Percentiles rank a stretch among this genome's conserved stretches.
Evolutionary conservation across 768 basidiomycete species (phyloP).

Genomic region (Lactarius indigo): DNA sequence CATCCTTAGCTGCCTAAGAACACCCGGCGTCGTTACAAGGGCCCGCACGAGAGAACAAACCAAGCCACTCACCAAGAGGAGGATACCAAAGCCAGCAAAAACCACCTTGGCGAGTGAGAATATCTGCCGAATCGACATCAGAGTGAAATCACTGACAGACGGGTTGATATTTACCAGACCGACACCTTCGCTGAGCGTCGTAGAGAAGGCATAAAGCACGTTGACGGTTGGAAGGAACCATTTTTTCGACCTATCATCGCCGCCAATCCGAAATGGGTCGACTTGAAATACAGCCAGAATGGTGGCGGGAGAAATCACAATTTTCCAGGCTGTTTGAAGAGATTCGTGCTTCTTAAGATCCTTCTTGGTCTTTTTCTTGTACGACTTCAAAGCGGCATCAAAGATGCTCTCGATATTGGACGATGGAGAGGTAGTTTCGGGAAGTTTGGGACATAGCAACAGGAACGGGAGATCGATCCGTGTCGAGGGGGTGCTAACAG

Average conservation of each 20-base stretch:
- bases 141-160: not conserved
- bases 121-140: not conserved
- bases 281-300: not conserved
- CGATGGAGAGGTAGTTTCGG: not conserved
- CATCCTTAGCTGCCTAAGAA: not conserved
- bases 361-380: not conserved
- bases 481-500: not conserved
- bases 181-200: too few relatives aligned
- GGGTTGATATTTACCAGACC: too few relatives aligned
- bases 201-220: too few relatives aligned
- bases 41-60: not conserved
- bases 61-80: not conserved
- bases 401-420: not conserved
- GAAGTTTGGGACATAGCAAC: not conserved
- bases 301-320: not conserved
- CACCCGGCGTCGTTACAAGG: not conserved
- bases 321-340: not conserved
- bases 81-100: not conserved
- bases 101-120: not conserved
- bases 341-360: not conserved
- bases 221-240: too few relatives aligned
- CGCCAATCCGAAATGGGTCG: not conserved
- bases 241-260: not conserved
- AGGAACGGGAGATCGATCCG: not conserved
- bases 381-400: not conserved